Conservation (phyloP, 768 basidiomycete genomes). For the Hygrocybe coccinea region DNA sequence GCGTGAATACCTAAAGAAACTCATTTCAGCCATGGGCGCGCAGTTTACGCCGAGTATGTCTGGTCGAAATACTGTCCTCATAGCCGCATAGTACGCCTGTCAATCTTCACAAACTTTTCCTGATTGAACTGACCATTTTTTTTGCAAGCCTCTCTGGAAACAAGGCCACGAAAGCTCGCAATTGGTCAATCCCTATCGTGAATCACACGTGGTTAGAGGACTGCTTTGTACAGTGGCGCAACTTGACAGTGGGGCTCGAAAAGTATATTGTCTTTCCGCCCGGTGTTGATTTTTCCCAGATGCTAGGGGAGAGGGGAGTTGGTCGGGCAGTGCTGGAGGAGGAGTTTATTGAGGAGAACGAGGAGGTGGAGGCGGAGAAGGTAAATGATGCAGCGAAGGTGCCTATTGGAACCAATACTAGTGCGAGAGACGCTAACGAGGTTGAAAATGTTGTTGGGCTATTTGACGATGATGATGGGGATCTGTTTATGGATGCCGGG, state of each 20-base stretch:
- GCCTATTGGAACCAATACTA: conserved; percentile 1
- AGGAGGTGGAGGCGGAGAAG: conserved; percentile 4
- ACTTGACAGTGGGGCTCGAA: conserved; percentile 55
- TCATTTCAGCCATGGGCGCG: conserved; percentile 74
- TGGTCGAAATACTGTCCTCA: conserved; percentile 67
- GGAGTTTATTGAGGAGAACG: conserved; percentile 14
- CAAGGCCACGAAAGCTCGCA: conserved; percentile 68
- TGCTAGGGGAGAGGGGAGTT: conserved; percentile 42
- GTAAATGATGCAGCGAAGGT: not conserved
- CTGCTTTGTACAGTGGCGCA: conserved; percentile 77
- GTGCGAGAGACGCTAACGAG: conserved; percentile 7
- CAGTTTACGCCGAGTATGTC: conserved; percentile 81
- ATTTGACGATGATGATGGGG: conserved; percentile 3
- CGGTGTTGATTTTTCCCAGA: conserved; percentile 56
- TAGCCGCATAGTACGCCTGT: conserved; percentile 72
- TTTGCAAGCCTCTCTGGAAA: conserved; percentile 36
- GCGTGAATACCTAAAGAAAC: conserved; percentile 81
- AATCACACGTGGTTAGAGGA: conserved; percentile 93
- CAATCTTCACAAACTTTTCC: not conserved
- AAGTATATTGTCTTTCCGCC: conserved; percentile 68
- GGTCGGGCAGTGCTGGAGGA: conserved; percentile 25
- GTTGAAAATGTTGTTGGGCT: conserved; percentile 4
- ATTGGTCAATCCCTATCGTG: conserved; percentile 82
- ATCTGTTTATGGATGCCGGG: not conserved
- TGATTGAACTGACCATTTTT: not conserved